Evolutionary conservation across 768 basidiomycete genomes (phyloP), one percentile per base, ranked within the genome.

Genomic region (Obba rivulosa): DNA sequence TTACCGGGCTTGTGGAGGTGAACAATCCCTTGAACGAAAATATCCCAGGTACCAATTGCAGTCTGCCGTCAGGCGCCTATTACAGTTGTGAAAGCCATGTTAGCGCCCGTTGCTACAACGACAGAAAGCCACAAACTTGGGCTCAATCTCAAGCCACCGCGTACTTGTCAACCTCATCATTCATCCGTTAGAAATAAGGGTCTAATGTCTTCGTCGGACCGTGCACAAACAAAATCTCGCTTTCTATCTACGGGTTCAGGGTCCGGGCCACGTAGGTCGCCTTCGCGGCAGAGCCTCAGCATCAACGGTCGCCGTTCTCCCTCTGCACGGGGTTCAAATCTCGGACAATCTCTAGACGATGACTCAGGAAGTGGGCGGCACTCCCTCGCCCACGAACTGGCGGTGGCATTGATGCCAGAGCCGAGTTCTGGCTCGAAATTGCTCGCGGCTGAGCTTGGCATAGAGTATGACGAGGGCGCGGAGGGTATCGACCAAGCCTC

Each of bases 391-490:
- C 89, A 92, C 65, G 90, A 92, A 60, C 79, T 92, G 31, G 90
- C 91, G 5, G 80, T 84, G 28, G 90, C 90, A 9, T 75, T 92
- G 46, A 87, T 91, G 81, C 90, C 89, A 20, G 90, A 92, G 67
- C 89, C 91, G 0, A 84, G 77, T 43, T 73, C 79, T 22, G 80
- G 85, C 46, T 90, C 87, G 20, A 85, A 80, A 63, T 65, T 90
- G 25, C 73, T 92, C 4, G 87, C 87, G 11, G 90, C 92, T 66
- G 91, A 92, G 65, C 88, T 92, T 54, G 90, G 90, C 9, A 84
- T 92, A 52, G 90, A 92, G 60, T 91, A 87, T 55, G 90, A 92
- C 52, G 87, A 90, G 62, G 88, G 86, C 39, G 86, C 85, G 23
- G 87, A 90, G 66, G 87, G 85, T 34, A 87, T 85, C 48, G 89